Evolutionary conservation across 139 green algal genomes (phyloP).

Genomic region (Haematococcus sp.): DNA sequence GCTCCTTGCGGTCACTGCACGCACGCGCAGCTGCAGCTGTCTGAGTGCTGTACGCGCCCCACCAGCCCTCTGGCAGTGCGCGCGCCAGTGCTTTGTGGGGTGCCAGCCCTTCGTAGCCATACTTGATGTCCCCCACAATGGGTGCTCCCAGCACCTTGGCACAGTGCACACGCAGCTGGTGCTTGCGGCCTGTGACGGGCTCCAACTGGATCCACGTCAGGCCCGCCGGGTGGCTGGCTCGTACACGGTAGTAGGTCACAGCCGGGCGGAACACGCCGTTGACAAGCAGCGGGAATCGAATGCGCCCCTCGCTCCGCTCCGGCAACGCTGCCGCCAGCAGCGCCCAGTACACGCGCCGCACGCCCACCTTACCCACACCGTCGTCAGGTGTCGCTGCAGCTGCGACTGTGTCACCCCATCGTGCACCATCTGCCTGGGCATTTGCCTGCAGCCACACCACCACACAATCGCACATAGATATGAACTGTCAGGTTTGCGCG

Average conservation of each 20-base stretch:
- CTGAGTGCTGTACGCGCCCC: not conserved
- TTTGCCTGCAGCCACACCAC: too few relatives aligned
- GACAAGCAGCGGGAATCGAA: slow-evolving; percentile 13
- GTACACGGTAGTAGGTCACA: slow-evolving; percentile 7
- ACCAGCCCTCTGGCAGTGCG: not conserved
- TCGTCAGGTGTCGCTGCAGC: too few relatives aligned
- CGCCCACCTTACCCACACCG: not conserved
- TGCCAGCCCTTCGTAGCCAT: slow-evolving; percentile 22
- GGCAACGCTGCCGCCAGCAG: slow-evolving; percentile 25
- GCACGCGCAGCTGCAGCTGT: not conserved
- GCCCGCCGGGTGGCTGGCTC: not conserved
- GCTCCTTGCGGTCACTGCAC: not conserved
- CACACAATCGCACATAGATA: too few relatives aligned
- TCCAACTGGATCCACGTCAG: slow-evolving; percentile 23
- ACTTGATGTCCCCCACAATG: slow-evolving; percentile 27
- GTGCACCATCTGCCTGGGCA: too few relatives aligned
- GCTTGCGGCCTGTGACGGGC: slow-evolving; percentile 25
- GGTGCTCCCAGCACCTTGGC: slow-evolving; percentile 20
- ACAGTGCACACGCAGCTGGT: slow-evolving; percentile 40
- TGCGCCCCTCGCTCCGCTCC: slow-evolving; percentile 10
- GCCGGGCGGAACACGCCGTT: not conserved
- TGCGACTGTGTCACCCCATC: too few relatives aligned
- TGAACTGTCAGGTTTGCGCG: too few relatives aligned
- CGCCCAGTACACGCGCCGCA: slow-evolving; percentile 27
- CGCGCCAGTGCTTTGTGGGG: not conserved